A percentile compares a stretch with the other conserved stretches of the same genome.
Conservation (phyloP, 257 asterid genomes). For the Haberlea rhodopensis region DNA sequence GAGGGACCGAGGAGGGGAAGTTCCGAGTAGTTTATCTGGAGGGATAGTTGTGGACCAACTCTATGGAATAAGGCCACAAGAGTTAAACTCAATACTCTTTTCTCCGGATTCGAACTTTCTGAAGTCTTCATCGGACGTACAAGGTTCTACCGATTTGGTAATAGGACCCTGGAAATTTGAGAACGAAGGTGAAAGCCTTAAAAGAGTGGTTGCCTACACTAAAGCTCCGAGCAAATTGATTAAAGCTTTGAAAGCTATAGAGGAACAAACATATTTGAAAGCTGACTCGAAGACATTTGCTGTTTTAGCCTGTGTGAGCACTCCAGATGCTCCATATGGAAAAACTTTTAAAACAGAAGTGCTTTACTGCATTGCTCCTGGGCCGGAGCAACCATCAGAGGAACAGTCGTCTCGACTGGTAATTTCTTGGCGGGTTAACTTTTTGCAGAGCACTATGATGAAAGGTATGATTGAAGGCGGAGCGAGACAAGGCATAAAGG, state of each 20-base stretch:
- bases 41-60: slow-evolving; percentile 76
- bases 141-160: slow-evolving; percentile 71
- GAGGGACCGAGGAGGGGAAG: slow-evolving; percentile 66
- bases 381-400: slow-evolving; percentile 88
- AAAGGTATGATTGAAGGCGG: slow-evolving; percentile 95
- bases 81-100: slow-evolving; percentile 68
- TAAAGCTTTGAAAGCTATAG: slow-evolving; percentile 78
- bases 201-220: slow-evolving; percentile 56
- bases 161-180: slow-evolving; percentile 83
- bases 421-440: slow-evolving; percentile 89
- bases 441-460: slow-evolving; percentile 90
- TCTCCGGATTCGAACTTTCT: slow-evolving; percentile 63
- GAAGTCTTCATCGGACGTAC: slow-evolving; percentile 57
- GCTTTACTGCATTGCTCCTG: slow-evolving; percentile 76
- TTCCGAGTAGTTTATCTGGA: slow-evolving; percentile 67
- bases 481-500: slow-evolving; percentile 87
- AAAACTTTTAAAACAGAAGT: slow-evolving; percentile 69
- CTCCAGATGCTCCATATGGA: slow-evolving; percentile 98
- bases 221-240: slow-evolving; percentile 82
- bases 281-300: slow-evolving; percentile 75
- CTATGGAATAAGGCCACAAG: slow-evolving; percentile 57
- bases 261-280: slow-evolving; percentile 82
- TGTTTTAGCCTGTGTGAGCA: slow-evolving; percentile 64
- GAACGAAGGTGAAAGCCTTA: slow-evolving; percentile 54
- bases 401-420: slow-evolving; percentile 68